Base-by-base conservation (phyloP, 2,329 filamentous ascomycete species). In the Apiospora aurea region DNA sequence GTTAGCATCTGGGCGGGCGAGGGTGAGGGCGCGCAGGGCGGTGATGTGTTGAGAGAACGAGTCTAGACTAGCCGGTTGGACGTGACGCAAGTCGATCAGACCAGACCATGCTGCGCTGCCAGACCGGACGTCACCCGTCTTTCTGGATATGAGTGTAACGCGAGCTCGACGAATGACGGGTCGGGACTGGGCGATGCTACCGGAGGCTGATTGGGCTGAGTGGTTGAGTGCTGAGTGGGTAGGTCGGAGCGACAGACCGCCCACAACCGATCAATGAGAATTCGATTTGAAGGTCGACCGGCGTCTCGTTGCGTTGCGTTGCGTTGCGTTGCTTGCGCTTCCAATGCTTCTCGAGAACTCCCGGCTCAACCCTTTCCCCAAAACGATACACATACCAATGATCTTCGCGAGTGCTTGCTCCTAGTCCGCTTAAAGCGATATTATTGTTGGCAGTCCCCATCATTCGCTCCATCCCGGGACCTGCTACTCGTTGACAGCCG, bases 121-220 rank as follows among this genome's bases (percentile, higher is more conserved):
- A 51, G 47, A 61, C 53, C 10, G 53, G 29, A 38, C 38, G 53
- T 61, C 53, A 10, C 53, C 53, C 53, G 53, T 38, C 16, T 61
- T 38, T 38, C 53, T 38, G 53, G 64, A 67, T 26, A 34, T 44
- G 41, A 34, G 66, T 68, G 66, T 68, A 68, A 68, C 41, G 41
- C 41, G n/a, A 68, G 24, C 24, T 46, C 38, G 44, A 47, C 41
- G 7, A 47, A 44, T 46, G 66, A 68, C 41, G 46, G 66, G 66
- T 34, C n/a, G 41, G 66, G 43, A 29, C 10, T 41, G 18, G 13
- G 38, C 21, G 21, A 38, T 34, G 34, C 57, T n/a, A 38, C 57
- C 34, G 57, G 57, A 64, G 44, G 66, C 66, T 68, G 66, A 47
- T 68, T 68, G 57, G 57, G 57, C 57, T 64, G 57, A 61, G 53